Evolutionary conservation across 2,329 filamentous ascomycete genomes (phyloP).

Genomic region (Monilinia vaccinii-corymbosi): DNA sequence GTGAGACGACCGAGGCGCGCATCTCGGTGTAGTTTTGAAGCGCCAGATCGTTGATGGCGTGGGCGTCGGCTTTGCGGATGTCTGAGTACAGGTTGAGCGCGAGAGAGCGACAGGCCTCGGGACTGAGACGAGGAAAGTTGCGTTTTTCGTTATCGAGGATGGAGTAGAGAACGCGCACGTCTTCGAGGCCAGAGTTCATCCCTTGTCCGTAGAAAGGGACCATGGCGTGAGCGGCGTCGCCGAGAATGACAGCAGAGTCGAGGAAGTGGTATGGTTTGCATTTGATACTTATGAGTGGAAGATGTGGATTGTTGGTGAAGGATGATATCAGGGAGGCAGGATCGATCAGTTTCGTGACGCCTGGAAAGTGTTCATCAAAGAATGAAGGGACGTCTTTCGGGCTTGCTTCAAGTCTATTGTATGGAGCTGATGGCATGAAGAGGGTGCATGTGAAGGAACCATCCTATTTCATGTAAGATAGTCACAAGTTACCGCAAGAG

Average conservation of each 20-base stretch:
- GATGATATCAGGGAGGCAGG: constrained; percentile 60
- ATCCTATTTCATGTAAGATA: constrained; percentile 45
- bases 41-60: constrained; percentile 87
- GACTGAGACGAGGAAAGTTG: constrained; percentile 41
- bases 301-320: constrained; percentile 75
- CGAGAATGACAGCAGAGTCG: constrained; percentile 72
- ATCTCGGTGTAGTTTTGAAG: constrained; percentile 91
- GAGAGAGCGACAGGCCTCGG: constrained; percentile 45
- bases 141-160: constrained; percentile 52
- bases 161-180: constrained; percentile 80
- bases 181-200: constrained; percentile 94
- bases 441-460: constrained; percentile 92
- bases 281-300: constrained; percentile 89
- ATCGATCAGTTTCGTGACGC: constrained; percentile 65
- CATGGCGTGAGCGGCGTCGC: constrained; percentile 95
- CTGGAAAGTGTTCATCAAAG: constrained; percentile 80
- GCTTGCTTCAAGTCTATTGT: constrained; percentile 55
- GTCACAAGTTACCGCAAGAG: background rate
- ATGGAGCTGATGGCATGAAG: constrained; percentile 69
- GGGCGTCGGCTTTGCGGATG: constrained; percentile 66
- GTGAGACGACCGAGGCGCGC: constrained; percentile 73
- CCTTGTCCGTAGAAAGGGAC: constrained; percentile 98
- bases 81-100: constrained; percentile 70
- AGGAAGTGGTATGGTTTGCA: constrained; percentile 79
- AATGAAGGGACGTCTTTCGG: constrained; percentile 55